Conservation (phyloP, 768 basidiomycete genomes). For the Coprinopsis marcescibilis region DNA sequence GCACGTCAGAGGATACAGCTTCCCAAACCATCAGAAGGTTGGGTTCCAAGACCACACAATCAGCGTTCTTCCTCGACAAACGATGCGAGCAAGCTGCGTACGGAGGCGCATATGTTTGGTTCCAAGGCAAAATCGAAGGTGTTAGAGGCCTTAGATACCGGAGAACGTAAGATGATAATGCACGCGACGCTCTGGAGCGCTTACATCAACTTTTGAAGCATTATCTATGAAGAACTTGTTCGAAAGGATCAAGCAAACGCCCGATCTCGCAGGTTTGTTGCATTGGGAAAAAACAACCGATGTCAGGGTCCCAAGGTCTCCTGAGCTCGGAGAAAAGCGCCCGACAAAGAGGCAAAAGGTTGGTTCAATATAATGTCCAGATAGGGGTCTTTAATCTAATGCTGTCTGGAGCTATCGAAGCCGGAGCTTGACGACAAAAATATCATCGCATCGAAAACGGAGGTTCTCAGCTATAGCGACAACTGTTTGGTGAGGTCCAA, state of each 20-base stretch:
- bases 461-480: no score
- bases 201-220: slow-evolving; percentile 19
- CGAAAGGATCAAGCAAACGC: slow-evolving; percentile 26
- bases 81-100: slow-evolving; percentile 11
- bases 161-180: slow-evolving; percentile 32
- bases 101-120: slow-evolving; percentile 17
- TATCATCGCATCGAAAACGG: background rate
- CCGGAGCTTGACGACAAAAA: no score
- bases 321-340: background rate
- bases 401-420: no score
- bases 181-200: background rate
- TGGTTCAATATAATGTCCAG: background rate
- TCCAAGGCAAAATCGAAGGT: slow-evolving; percentile 27
- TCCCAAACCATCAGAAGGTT: background rate
- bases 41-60: slow-evolving; percentile 22
- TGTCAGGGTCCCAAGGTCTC: background rate
- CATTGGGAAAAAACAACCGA: background rate
- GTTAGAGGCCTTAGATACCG: slow-evolving; percentile 35
- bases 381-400: background rate
- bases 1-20: slow-evolving; percentile 14
- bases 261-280: slow-evolving; percentile 6
- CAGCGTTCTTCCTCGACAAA: slow-evolving; percentile 20
- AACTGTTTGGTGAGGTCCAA: no score
- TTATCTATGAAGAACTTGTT: slow-evolving; percentile 29
- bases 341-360: background rate